Percentiles rank a stretch among this genome's conserved stretches.
Conservation (phyloP, 768 basidiomycete species). For the Psilocybe cubensis region DNA sequence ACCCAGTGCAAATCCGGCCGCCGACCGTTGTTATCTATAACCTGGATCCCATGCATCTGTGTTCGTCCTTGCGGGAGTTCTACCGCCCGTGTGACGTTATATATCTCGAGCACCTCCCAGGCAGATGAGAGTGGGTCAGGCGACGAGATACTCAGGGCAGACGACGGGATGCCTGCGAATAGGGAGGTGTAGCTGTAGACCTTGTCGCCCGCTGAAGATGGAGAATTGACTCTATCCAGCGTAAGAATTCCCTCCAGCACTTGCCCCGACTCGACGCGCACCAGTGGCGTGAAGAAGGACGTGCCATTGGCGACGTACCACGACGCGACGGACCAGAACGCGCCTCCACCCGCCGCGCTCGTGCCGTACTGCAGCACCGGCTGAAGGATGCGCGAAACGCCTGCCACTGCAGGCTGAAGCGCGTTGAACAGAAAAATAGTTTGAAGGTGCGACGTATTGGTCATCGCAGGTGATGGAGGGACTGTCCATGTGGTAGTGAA, state of each 20-base stretch:
- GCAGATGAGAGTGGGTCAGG: slow-evolving; percentile 12
- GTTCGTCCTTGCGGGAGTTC: slow-evolving; percentile 15
- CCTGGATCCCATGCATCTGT: slow-evolving; percentile 11
- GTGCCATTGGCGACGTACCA: slow-evolving; percentile 20
- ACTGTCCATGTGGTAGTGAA: slow-evolving; percentile 25
- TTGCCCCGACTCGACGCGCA: slow-evolving; percentile 6
- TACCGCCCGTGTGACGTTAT: slow-evolving; percentile 1
- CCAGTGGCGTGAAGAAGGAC: slow-evolving; percentile 12
- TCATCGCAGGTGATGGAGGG: slow-evolving; percentile 20
- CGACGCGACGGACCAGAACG: slow-evolving; percentile 24
- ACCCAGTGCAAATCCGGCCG: slow-evolving; percentile 10
- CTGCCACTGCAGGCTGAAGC: slow-evolving; percentile 15
- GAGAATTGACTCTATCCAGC: not conserved
- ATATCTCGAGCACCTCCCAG: slow-evolving; percentile 18
- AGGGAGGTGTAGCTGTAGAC: slow-evolving; percentile 12
- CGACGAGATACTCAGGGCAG: slow-evolving; percentile 11
- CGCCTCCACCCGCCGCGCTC: slow-evolving; percentile 24
- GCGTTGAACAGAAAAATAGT: slow-evolving; percentile 28
- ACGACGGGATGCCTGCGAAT: slow-evolving; percentile 12
- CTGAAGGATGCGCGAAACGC: slow-evolving; percentile 23
- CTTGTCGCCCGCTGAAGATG: not conserved
- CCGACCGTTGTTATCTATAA: slow-evolving; percentile 8
- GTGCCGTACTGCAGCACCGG: slow-evolving; percentile 28
- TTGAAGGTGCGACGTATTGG: slow-evolving; percentile 17
- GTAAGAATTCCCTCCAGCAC: slow-evolving; percentile 10